These are phyloP conservation scores for Glebionis coronaria DNA, from an alignment of 129 eudicot genomes.

Conservation along the genomic window DNA sequence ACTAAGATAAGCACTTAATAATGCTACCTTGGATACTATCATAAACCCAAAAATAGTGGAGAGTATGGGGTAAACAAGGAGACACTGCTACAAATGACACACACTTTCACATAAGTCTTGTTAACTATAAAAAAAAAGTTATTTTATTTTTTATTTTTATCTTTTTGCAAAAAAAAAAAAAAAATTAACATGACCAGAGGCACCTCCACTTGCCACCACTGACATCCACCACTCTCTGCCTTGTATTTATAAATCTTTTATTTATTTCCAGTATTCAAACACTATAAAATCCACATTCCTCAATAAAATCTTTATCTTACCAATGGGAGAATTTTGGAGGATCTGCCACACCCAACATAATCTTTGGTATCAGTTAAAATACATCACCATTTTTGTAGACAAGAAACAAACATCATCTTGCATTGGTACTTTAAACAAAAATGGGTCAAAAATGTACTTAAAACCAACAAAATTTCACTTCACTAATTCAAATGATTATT, in stretches of 20 bases:
- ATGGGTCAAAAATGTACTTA: constrained; percentile 30
- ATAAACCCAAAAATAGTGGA: constrained; percentile 48
- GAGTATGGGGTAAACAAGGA: constrained; percentile 43
- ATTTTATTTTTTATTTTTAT: not conserved
- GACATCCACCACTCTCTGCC: constrained; percentile 48
- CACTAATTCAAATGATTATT: not conserved
- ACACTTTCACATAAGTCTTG: constrained; percentile 33
- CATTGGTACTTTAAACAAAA: constrained; percentile 29
- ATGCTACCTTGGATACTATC: constrained; percentile 56
- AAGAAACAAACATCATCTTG: constrained; percentile 51
- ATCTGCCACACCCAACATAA: constrained; percentile 58
- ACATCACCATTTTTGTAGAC: constrained; percentile 46
- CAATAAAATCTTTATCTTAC: constrained; percentile 33
- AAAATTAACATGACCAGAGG: constrained; percentile 31
- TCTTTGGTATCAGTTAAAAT: constrained; percentile 43
- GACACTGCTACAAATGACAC: constrained; percentile 47
- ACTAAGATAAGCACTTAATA: constrained; percentile 11
- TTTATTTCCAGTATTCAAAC: constrained; percentile 27
- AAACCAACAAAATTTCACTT: constrained; percentile 30
- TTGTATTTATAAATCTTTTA: constrained; percentile 24
- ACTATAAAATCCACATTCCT: constrained; percentile 47
- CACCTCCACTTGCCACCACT: constrained; percentile 63
- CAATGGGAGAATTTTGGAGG: constrained; percentile 32
- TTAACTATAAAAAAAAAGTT: not conserved
- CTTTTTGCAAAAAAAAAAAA: no score